Evolutionary conservation across 805 yeast genomes (phyloP), one percentile per base, ranked within the genome.

Genomic region (Brettanomyces bruxellensis): DNA sequence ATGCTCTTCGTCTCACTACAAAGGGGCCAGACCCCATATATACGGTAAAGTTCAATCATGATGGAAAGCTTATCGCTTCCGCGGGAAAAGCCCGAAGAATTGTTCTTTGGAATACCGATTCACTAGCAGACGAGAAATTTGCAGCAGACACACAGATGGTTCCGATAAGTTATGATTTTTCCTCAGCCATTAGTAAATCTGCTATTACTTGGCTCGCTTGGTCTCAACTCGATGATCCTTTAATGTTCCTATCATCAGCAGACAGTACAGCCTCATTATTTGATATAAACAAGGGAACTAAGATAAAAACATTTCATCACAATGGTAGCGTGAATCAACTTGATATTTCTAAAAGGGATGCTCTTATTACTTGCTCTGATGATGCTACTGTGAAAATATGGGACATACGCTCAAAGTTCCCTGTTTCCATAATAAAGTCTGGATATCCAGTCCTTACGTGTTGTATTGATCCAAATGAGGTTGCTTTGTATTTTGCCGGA

Each of bases 201-300:
- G 87, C 88, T 0, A 70, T 86, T 0, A 76, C 87, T 0, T 72
- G 80, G 1, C 53, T 84, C 8, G 59, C 64, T 28, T 85, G 90
- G 86, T 60, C 65, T 1, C 48, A 60, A 3, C 53, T 62, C 5
- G 71, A 75, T 38, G 78, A 75, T 34, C 51, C 65, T 12, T 50
- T 59, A 3, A 14, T 81, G 3, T 72, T 70, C 13, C 66, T 83
- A 3, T 64, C 79, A 1, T 75, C 86, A 25, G 80, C 90, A 0
- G 95, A 84, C 57, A 52, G 68, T 4, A 74, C 84, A 0, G 61
- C 83, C 1, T 78, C 80, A 1, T 55, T 78, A 4, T 82, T 86
- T 80, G 91, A 86, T 58, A 59, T 72, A 0, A 68, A 65, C 18
- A 75, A 81, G 3, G 86, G 86, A 3, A 56, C 57, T 39, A 71